Conservation (phyloP, 1,284 basidiomycete species). For the Papiliotrema fonsecae region DNA sequence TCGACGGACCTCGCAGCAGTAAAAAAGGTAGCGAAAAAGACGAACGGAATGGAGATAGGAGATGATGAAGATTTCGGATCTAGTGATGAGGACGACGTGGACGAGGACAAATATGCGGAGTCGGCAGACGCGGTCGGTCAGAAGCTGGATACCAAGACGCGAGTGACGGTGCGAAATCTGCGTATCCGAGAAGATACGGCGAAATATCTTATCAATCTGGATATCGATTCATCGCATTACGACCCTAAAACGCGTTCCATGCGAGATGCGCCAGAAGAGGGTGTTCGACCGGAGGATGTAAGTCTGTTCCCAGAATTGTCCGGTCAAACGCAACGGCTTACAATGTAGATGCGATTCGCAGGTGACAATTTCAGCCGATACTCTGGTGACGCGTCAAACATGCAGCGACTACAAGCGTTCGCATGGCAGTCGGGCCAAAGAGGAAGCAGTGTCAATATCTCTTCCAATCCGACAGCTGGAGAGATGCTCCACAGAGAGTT, state of each 20-base stretch:
- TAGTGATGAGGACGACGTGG: constrained; percentile 88
- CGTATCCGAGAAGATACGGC: constrained; percentile 99
- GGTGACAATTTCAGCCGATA: constrained; percentile 93
- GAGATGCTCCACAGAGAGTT: constrained; percentile 88
- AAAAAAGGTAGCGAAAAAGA: constrained; percentile 76
- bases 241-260: constrained; percentile 99
- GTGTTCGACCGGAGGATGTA: constrained; percentile 78
- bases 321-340: too few species aligned
- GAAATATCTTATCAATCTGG: constrained; percentile 96
- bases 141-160: constrained; percentile 94
- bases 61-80: constrained; percentile 88
- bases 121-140: constrained; percentile 95
- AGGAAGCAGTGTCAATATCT: constrained; percentile 91
- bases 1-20: constrained; percentile 79
- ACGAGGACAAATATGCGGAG: constrained; percentile 96
- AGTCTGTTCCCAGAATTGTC: too few species aligned
- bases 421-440: constrained; percentile 93
- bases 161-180: constrained; percentile 95
- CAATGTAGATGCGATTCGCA: constrained; percentile 77
- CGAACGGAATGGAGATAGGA: constrained; percentile 52
- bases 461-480: constrained; percentile 94
- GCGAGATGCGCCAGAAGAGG: constrained; percentile 87
- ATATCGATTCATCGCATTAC: constrained; percentile 94
- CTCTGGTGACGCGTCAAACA: constrained; percentile 84
- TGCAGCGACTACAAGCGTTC: constrained; percentile 89